Percentiles rank a stretch among this genome's conserved stretches.
Evolutionary conservation across 164 flowering plant genomes (phyloP).

Genomic region (Pachysandra terminalis): DNA sequence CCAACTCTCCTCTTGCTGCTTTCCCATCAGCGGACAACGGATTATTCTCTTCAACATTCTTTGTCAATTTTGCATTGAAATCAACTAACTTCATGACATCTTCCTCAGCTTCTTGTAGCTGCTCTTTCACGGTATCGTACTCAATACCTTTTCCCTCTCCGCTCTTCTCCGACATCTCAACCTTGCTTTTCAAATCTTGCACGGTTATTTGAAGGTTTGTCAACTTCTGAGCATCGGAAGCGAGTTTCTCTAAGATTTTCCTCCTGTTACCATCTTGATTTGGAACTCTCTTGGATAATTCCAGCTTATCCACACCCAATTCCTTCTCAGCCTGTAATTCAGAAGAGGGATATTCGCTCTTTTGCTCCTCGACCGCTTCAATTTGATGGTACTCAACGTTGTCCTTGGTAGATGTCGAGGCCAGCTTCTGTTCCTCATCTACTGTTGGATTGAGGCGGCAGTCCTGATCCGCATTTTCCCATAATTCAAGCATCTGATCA

Average conservation of each 20-base stretch:
- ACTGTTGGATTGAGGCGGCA: constrained; percentile 10
- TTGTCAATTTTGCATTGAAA: constrained; percentile 46
- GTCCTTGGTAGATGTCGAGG: constrained; percentile 17
- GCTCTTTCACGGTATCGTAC: constrained; percentile 51
- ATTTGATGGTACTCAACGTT: constrained; percentile 15
- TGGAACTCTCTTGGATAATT: constrained; percentile 42
- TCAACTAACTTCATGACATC: constrained; percentile 54
- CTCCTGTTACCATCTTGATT: constrained; percentile 48
- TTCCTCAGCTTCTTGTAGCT: constrained; percentile 65
- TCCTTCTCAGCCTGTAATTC: constrained; percentile 55
- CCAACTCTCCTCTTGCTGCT: constrained; percentile 15
- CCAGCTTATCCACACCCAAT: constrained; percentile 65
- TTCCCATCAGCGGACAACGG: constrained; percentile 25
- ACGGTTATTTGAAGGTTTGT: constrained; percentile 69
- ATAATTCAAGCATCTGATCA: constrained; percentile 67
- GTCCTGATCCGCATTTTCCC: constrained; percentile 59
- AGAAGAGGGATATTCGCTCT: constrained; percentile 26
- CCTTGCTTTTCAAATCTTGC: constrained; percentile 65
- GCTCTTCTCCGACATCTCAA: constrained; percentile 48
- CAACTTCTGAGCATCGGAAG: constrained; percentile 70
- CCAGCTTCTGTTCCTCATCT: constrained; percentile 14
- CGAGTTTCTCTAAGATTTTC: constrained; percentile 68
- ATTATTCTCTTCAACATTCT: constrained; percentile 37
- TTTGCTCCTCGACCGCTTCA: constrained; percentile 21
- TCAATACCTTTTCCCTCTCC: constrained; percentile 51